Conservation (phyloP, 495 filamentous ascomycete genomes). For the Penicillium verhagenii region DNA sequence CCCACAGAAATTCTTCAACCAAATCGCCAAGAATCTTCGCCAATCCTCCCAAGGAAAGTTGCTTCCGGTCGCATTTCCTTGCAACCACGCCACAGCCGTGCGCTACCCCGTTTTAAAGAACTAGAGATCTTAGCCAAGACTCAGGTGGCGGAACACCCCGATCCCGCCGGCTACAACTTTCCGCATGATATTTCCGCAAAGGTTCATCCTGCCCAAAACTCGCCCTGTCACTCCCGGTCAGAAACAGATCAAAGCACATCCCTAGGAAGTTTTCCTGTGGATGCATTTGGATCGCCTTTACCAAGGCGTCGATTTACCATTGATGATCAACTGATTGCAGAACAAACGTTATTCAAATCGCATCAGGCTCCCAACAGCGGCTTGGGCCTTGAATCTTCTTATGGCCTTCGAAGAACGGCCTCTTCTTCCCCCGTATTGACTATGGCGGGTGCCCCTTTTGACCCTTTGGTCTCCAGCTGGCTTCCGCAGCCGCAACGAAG, state of each 20-base stretch:
- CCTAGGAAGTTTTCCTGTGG: background rate
- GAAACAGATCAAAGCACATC: background rate
- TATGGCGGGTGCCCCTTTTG: background rate
- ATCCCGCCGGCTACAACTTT: background rate
- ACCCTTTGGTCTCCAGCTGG: slow-evolving; percentile 13
- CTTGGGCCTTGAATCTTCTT: background rate
- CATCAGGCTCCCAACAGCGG: background rate
- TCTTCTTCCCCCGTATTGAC: slow-evolving; percentile 2
- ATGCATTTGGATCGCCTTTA: background rate
- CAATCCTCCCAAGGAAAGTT: background rate
- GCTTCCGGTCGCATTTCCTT: background rate
- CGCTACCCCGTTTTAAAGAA: background rate
- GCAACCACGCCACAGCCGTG: background rate
- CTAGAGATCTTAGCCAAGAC: background rate
- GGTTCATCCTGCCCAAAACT: background rate
- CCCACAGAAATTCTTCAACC: background rate
- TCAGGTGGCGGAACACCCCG: background rate
- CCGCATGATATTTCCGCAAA: background rate
- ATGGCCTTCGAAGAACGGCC: slow-evolving; percentile 1
- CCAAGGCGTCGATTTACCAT: slow-evolving; percentile 14
- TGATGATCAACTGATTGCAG: slow-evolving; percentile 17
- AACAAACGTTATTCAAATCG: background rate
- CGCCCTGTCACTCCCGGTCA: background rate
- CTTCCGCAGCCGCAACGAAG: slow-evolving; percentile 11
- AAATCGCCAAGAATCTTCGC: background rate